Evolutionary conservation across 192 early-diverging fungal genomes (phyloP).

Genomic region (Linnemannia zychae): DNA sequence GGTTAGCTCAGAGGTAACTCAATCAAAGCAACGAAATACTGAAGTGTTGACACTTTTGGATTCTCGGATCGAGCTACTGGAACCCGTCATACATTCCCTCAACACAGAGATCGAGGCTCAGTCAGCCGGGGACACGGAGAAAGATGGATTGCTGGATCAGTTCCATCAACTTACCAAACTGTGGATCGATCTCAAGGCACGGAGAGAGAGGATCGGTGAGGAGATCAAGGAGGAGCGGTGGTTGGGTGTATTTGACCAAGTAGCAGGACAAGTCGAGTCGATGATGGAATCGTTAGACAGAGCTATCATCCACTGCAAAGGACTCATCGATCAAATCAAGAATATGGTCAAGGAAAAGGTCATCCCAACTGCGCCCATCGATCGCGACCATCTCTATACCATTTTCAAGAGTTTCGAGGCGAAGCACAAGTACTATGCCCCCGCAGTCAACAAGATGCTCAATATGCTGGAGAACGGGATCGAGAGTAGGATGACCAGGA

Average conservation of each 20-base stretch:
- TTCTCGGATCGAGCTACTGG: conserved; percentile 60
- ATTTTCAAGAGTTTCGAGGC: conserved; percentile 70
- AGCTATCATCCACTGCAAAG: conserved; percentile 64
- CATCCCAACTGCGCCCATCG: conserved; percentile 47
- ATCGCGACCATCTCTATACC: conserved; percentile 60
- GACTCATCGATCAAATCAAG: conserved; percentile 51
- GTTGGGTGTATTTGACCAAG: conserved; percentile 66
- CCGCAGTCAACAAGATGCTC: conserved; percentile 68
- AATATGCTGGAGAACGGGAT: conserved; percentile 66
- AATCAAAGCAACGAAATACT: conserved; percentile 17
- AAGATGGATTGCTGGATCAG: conserved; percentile 27
- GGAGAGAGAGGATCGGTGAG: conserved; percentile 59
- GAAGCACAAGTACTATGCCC: conserved; percentile 68
- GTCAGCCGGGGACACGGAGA: not conserved
- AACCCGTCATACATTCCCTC: conserved; percentile 53
- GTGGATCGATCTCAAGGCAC: conserved; percentile 61
- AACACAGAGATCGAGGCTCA: conserved; percentile 13
- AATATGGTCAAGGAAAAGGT: conserved; percentile 43
- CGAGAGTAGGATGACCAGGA: conserved; percentile 57
- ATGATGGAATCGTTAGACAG: conserved; percentile 71
- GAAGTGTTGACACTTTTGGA: conserved; percentile 57
- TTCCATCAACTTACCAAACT: conserved; percentile 34
- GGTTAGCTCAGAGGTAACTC: not conserved
- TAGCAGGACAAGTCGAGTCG: conserved; percentile 63
- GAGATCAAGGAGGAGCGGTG: conserved; percentile 71